phyloP scores from a whole-genome alignment of 2,329 filamentous ascomycete species.

The Pestalotiopsis sp. region DNA sequence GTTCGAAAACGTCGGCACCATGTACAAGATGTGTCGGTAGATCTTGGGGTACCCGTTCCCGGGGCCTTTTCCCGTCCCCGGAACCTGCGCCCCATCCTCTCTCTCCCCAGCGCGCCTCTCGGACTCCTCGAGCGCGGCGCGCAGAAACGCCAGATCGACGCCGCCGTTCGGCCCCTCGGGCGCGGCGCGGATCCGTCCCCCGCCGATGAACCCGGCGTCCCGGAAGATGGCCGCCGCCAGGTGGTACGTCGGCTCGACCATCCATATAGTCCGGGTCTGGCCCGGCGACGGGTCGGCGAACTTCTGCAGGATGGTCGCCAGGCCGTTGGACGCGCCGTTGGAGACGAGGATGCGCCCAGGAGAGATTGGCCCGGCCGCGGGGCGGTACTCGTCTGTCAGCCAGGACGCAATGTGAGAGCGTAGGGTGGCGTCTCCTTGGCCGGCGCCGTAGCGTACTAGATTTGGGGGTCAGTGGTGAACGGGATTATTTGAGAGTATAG shows the following conservation, averaged over 20 bases:
- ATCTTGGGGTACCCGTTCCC: slow-evolving; percentile 53
- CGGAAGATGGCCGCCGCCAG: slow-evolving; percentile 7
- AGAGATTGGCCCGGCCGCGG: background rate
- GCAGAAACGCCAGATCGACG: background rate
- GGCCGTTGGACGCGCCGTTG: slow-evolving; percentile 6
- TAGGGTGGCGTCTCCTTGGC: background rate
- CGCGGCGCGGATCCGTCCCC: background rate
- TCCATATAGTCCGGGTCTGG: slow-evolving; percentile 2
- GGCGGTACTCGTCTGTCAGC: background rate
- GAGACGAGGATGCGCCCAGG: slow-evolving; percentile 5
- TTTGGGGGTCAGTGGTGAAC: background rate
- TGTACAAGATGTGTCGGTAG: slow-evolving; percentile 77
- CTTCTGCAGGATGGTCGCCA: slow-evolving; percentile 1
- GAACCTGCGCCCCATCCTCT: too few species aligned
- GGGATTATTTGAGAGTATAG: background rate
- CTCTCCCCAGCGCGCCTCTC: background rate
- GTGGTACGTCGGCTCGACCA: slow-evolving; percentile 10
- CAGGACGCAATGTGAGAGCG: background rate
- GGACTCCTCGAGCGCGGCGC: background rate
- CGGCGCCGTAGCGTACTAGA: background rate
- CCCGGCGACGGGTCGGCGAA: slow-evolving; percentile 2
- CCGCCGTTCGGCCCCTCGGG: slow-evolving; percentile 2
- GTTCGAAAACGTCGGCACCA: slow-evolving; percentile 85
- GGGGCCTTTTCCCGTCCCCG: background rate
- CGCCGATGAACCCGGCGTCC: slow-evolving; percentile 5